Base-by-base conservation (phyloP, 179 eudicot species). In the Carnegiea gigantea region DNA sequence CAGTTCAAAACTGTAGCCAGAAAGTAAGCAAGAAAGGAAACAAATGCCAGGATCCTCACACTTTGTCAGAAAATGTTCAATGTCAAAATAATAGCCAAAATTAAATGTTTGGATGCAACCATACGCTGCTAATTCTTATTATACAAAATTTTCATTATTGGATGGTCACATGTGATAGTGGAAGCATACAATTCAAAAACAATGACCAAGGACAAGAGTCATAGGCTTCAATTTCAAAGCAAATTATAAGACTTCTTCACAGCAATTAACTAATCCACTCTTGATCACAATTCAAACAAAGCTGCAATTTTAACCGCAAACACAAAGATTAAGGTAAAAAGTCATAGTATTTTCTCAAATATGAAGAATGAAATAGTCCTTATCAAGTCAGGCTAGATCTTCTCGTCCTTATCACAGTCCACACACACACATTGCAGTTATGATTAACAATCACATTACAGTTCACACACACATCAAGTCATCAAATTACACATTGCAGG, bases 311-410 rank as follows among this genome's bases (percentile, higher is more conserved):
- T 49, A 24, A 8, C 13, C 0, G 26, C 65, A 76, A 53, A 53
- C 33, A 28, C 78, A 30, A 1, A 54, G 24, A 28, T 51, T 46
- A 75, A 75, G 53, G 77, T 59, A 17, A 73, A n/a, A 44, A 73
- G 57, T 38, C 59, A 73, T 18, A 28, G 20, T 33, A 49, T n/a
- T 48, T 26, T 21, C 24, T 23, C 38, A 75, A 28, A 8, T 9
- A 75, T 7, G 20, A 10, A 49, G 28, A 49, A 38, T 14, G 64
- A 73, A n/a, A 38, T 12, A 74, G 17, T 46, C 20, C 23, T 24
- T 9, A 44, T 23, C 44, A 70, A 70, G 73, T 70, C n/a, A 28
- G 54, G 57, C 77, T 57, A 46, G 62, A 44, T 30, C 73, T 75
- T 57, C 68, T 62, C 68, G 17, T 62, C 2, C 20, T 62, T n/a